Percentiles rank a stretch among this genome's conserved stretches.
These are phyloP conservation scores for Chrysosporium keratinophilum DNA, from an alignment of 2,329 filamentous ascomycete species.

Conservation along the genomic window DNA sequence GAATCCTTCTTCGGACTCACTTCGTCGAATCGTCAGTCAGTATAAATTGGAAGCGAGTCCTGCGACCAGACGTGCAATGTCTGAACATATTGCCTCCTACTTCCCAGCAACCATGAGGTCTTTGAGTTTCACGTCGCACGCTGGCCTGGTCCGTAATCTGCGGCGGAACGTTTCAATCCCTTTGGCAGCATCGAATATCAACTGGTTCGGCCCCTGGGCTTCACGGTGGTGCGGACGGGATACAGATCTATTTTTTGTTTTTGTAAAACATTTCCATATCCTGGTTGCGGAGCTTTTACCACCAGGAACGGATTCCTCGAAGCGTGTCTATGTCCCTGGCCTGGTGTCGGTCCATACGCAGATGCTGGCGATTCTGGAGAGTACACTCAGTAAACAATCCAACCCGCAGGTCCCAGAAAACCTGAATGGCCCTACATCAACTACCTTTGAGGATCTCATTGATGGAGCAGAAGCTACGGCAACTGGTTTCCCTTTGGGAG, in stretches of 20 bases:
- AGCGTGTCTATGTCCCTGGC: slow-evolving; percentile 59
- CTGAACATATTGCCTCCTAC: slow-evolving; percentile 54
- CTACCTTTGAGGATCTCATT: slow-evolving; percentile 58
- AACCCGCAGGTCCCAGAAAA: slow-evolving; percentile 38
- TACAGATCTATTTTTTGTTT: slow-evolving; percentile 83
- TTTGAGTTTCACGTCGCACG: slow-evolving; percentile 54
- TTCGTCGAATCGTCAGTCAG: slow-evolving; percentile 62
- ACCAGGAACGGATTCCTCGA: slow-evolving; percentile 41
- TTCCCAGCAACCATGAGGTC: slow-evolving; percentile 59
- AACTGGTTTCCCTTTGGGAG: slow-evolving; percentile 52
- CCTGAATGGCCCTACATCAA: slow-evolving; percentile 40
- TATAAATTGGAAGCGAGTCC: slow-evolving; percentile 51
- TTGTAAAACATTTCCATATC: slow-evolving; percentile 77
- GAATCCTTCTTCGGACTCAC: slow-evolving; percentile 56
- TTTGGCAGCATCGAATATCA: slow-evolving; percentile 58
- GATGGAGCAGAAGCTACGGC: slow-evolving; percentile 56
- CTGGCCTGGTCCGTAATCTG: slow-evolving; percentile 49
- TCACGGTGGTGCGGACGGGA: slow-evolving; percentile 78
- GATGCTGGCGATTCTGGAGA: slow-evolving; percentile 66
- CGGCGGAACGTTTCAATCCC: slow-evolving; percentile 57
- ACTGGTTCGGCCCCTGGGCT: slow-evolving; percentile 78
- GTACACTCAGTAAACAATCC: slow-evolving; percentile 67
- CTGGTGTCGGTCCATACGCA: slow-evolving; percentile 75
- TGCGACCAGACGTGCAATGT: slow-evolving; percentile 38
- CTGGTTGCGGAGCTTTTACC: slow-evolving; percentile 65